Conservation (phyloP, 2,329 filamentous ascomycete genomes). For the Beauveria bassiana region DNA sequence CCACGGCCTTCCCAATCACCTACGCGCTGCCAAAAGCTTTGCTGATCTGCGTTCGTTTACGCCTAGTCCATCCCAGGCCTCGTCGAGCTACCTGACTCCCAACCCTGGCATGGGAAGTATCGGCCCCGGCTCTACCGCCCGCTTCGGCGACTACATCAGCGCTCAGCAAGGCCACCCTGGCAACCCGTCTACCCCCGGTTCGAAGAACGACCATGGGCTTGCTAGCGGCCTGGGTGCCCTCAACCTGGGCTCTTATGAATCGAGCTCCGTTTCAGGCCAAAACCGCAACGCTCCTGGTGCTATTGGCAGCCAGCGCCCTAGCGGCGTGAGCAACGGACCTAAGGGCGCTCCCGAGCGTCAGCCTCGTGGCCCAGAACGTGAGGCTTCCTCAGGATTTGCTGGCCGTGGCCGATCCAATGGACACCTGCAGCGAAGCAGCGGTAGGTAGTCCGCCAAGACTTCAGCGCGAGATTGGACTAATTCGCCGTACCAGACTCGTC, state of each 20-base stretch:
- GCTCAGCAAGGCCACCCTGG: constrained; percentile 28
- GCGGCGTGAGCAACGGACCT: constrained; percentile 31
- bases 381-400: constrained; percentile 44
- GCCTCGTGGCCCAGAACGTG: constrained; percentile 58
- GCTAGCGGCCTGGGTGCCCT: constrained; percentile 43
- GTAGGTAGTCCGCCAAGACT: constrained; percentile 31
- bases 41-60: constrained; percentile 93
- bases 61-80: constrained; percentile 78
- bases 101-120: constrained; percentile 48
- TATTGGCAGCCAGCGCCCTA: constrained; percentile 58
- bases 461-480: neutral
- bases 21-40: constrained; percentile 92
- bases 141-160: constrained; percentile 39
- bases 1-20: constrained; percentile 60
- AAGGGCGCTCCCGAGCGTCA: constrained; percentile 51
- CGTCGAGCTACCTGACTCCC: constrained; percentile 63
- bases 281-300: constrained; percentile 47
- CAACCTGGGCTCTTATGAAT: constrained; percentile 45
- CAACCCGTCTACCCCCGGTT: constrained; percentile 30
- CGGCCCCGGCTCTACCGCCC: constrained; percentile 27
- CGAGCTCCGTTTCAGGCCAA: constrained; percentile 26
- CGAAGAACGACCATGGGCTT: constrained; percentile 32
- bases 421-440: constrained; percentile 54
- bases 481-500: constrained; percentile 30
- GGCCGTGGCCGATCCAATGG: constrained; percentile 49